These are phyloP conservation scores for Xanthoconium stramineum DNA, from an alignment of 768 basidiomycete genomes.

Conservation along the genomic window DNA sequence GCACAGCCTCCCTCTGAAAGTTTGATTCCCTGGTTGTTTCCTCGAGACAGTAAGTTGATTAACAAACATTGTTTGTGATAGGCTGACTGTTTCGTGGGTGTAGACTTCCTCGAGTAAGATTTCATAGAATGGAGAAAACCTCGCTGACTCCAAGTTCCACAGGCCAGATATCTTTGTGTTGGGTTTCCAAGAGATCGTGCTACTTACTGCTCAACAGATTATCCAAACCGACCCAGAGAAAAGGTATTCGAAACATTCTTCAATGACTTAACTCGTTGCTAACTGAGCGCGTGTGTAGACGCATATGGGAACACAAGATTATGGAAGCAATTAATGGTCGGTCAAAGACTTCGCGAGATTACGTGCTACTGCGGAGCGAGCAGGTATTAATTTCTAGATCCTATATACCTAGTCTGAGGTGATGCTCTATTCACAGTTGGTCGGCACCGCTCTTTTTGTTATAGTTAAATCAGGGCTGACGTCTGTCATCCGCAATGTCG, in stretches of 20 bases:
- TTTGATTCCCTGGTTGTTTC: conserved; percentile 88
- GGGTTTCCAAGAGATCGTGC: conserved; percentile 97
- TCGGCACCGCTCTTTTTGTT: conserved; percentile 89
- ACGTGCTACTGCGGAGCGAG: conserved; percentile 87
- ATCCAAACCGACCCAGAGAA: conserved; percentile 94
- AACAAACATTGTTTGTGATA: background rate
- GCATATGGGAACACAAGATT: conserved; percentile 82
- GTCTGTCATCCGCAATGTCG: conserved; percentile 83
- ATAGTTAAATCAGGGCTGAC: conserved; percentile 77
- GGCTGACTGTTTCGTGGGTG: conserved; percentile 2
- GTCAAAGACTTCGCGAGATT: conserved; percentile 64
- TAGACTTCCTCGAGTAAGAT: conserved; percentile 20
- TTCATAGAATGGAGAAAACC: conserved; percentile 10
- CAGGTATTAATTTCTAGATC: conserved; percentile 50
- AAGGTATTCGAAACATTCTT: conserved; percentile 45
- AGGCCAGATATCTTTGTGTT: conserved; percentile 89
- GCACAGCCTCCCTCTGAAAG: conserved; percentile 73
- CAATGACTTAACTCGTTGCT: background rate
- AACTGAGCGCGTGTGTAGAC: conserved; percentile 43
- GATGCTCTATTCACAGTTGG: conserved; percentile 55
- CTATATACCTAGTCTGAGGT: background rate
- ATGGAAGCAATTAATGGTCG: conserved; percentile 73
- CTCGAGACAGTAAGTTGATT: conserved; percentile 60
- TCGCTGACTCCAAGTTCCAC: conserved; percentile 16
- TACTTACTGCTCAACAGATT: conserved; percentile 96